Percentiles rank a stretch among this genome's conserved stretches.
Evolutionary conservation across 805 yeast genomes (phyloP).

Genomic region (Candida sonorensis): DNA sequence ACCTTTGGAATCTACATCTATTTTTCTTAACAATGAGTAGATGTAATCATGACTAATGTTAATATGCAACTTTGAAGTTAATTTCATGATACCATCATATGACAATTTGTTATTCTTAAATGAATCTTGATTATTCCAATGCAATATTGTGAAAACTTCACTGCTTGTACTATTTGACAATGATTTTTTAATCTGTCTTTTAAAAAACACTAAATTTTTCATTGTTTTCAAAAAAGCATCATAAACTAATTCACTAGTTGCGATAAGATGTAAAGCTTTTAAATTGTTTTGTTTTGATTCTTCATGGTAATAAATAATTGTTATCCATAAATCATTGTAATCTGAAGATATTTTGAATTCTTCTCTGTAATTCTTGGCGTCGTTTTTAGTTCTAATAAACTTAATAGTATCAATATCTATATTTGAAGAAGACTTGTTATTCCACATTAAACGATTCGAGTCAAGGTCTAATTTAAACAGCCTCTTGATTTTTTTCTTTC

Average conservation of each 20-base stretch:
- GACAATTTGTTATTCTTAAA: constrained; percentile 34
- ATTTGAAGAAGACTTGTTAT: constrained; percentile 37
- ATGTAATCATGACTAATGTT: constrained; percentile 55
- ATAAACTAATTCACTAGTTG: constrained; percentile 44
- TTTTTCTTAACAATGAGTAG: constrained; percentile 41
- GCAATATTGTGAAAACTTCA: constrained; percentile 41
- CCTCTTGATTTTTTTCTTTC: constrained; percentile 57
- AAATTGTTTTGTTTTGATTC: constrained; percentile 52
- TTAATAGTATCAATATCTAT: constrained; percentile 57
- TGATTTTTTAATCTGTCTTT: constrained; percentile 57
- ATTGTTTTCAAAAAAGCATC: constrained; percentile 51
- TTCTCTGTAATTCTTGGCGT: constrained; percentile 81
- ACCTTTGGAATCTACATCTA: constrained; percentile 43
- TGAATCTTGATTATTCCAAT: constrained; percentile 48
- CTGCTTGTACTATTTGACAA: constrained; percentile 41
- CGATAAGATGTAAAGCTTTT: constrained; percentile 75
- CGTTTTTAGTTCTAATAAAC: constrained; percentile 53
- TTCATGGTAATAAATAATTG: constrained; percentile 59
- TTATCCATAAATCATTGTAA: constrained; percentile 65
- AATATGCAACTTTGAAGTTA: constrained; percentile 65
- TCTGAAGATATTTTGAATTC: constrained; percentile 71
- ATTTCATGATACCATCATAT: constrained; percentile 60
- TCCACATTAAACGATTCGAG: constrained; percentile 52
- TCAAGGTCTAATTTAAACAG: constrained; percentile 49
- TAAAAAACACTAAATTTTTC: constrained; percentile 44